Percentiles rank a stretch among this genome's conserved stretches.
phyloP scores from a whole-genome alignment of 2,329 filamentous ascomycete genomes.

The Chrysosporium keratinophilum region DNA sequence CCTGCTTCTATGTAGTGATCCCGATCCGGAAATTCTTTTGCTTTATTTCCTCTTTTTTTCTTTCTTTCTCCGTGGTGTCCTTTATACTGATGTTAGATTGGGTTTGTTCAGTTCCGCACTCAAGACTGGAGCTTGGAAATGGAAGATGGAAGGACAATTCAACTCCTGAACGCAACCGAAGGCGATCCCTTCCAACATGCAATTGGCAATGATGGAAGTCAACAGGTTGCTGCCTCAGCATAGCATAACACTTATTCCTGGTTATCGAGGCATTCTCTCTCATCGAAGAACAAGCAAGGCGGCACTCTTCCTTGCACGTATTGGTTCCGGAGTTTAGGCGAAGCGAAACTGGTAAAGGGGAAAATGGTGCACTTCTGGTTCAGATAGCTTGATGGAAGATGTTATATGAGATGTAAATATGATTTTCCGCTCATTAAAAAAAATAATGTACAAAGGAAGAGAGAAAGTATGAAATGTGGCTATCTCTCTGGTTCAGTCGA shows the following conservation, averaged over 20 bases:
- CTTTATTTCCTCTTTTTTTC: not conserved
- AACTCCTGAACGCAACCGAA: conserved; percentile 62
- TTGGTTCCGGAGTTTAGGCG: conserved; percentile 9
- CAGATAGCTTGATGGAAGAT: not conserved
- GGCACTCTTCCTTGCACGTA: not conserved
- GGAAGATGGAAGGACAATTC: conserved; percentile 55
- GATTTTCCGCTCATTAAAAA: conserved; percentile 5
- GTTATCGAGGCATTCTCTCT: not conserved
- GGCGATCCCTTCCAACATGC: conserved; percentile 53
- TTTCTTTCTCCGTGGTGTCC: conserved; percentile 29
- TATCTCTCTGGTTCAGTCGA: conserved; percentile 17
- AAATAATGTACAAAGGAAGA: conserved; percentile 10
- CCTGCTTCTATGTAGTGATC: conserved; percentile 17
- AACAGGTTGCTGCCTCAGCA: not conserved
- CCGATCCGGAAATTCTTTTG: not conserved
- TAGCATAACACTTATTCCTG: not conserved
- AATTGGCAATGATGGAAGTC: conserved; percentile 1
- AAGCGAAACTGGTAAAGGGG: not conserved
- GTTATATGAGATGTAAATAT: not conserved
- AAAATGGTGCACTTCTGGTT: not conserved
- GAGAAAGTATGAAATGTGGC: not conserved
- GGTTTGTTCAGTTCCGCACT: conserved; percentile 59
- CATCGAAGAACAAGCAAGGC: not conserved
- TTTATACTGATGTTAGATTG: conserved; percentile 5
- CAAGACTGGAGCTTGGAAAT: conserved; percentile 78